A percentile compares a stretch with the other conserved stretches of the same genome.
phyloP scores from a whole-genome alignment of 495 filamentous ascomycete species.

The Neurospora sp. region DNA sequence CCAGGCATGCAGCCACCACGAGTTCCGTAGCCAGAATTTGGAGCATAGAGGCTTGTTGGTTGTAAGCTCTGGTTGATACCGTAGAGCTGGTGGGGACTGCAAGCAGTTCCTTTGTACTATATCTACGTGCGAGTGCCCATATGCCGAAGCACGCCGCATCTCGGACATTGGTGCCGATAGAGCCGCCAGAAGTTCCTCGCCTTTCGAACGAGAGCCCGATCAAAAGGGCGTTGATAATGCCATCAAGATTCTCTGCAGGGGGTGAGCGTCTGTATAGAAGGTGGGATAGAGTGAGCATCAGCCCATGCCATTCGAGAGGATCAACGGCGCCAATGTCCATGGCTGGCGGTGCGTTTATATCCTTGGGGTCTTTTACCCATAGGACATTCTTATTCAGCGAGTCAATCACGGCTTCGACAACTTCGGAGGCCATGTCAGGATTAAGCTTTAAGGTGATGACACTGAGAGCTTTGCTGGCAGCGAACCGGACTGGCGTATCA shows the following conservation, averaged over 20 bases:
- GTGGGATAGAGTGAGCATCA: constrained; percentile 79
- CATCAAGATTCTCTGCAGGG: constrained; percentile 51
- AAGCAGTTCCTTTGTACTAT: constrained; percentile 68
- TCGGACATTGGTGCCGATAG: constrained; percentile 85
- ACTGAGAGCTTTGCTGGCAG: constrained; percentile 86
- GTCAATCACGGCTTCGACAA: constrained; percentile 75
- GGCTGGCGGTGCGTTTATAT: constrained; percentile 24
- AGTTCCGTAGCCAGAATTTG: constrained; percentile 74
- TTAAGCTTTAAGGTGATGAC: constrained; percentile 72
- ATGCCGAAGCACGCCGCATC: constrained; percentile 95
- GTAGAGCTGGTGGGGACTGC: constrained; percentile 39
- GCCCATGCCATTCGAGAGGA: constrained; percentile 80
- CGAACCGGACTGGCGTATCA: constrained; percentile 79
- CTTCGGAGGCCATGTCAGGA: constrained; percentile 66
- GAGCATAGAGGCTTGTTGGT: constrained; percentile 42
- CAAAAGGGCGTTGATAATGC: constrained; percentile 60
- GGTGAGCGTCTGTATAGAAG: constrained; percentile 70
- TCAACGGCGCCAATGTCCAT: constrained; percentile 64
- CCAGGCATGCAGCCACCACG: constrained; percentile 70
- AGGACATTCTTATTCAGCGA: constrained; percentile 67
- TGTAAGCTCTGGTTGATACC: constrained; percentile 15
- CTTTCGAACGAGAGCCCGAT: constrained; percentile 78
- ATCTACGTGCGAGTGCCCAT: constrained; percentile 84
- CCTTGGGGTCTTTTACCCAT: constrained; percentile 34
- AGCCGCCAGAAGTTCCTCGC: constrained; percentile 64